A percentile compares a stretch with the other conserved stretches of the same genome.
These are phyloP conservation scores for Trifolium subterraneum DNA, from an alignment of 306 rosid genomes.

Conservation along the genomic window DNA sequence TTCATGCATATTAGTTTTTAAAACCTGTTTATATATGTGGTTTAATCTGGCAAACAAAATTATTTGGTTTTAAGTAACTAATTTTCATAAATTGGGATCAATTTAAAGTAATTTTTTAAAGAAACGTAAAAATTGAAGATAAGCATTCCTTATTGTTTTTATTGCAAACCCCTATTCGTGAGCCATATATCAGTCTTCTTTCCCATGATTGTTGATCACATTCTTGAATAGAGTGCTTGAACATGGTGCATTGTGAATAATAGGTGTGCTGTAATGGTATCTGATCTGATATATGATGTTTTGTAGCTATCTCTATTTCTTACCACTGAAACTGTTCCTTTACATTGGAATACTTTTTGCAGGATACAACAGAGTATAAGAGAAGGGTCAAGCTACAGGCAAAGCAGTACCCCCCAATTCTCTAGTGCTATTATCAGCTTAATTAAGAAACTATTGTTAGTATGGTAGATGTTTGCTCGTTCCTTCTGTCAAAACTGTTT, in stretches of 20 bases:
- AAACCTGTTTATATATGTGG: too few species aligned
- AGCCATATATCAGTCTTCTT: background rate
- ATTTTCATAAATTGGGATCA: too few species aligned
- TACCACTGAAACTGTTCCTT: constrained; percentile 5
- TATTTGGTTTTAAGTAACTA: too few species aligned
- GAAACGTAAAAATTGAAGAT: too few species aligned
- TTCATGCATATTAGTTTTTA: too few species aligned
- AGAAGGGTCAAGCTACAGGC: constrained; percentile 91
- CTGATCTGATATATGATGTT: background rate
- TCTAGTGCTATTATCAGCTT: constrained; percentile 54
- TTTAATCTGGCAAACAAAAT: too few species aligned
- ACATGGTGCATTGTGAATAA: constrained; percentile 30
- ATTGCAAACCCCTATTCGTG: too few species aligned
- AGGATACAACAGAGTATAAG: constrained; percentile 87
- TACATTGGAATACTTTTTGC: constrained; percentile 38
- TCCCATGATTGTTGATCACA: background rate
- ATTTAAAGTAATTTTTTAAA: too few species aligned
- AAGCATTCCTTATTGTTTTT: too few species aligned
- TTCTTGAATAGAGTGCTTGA: constrained; percentile 22
- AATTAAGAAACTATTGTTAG: constrained; percentile 41
- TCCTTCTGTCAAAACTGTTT: constrained; percentile 39
- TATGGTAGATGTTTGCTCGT: constrained; percentile 50
- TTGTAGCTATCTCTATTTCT: background rate
- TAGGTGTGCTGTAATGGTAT: constrained; percentile 6
- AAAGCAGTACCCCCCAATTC: constrained; percentile 82